phyloP scores from a whole-genome alignment of 768 basidiomycete genomes.

The Collybia sordida region DNA sequence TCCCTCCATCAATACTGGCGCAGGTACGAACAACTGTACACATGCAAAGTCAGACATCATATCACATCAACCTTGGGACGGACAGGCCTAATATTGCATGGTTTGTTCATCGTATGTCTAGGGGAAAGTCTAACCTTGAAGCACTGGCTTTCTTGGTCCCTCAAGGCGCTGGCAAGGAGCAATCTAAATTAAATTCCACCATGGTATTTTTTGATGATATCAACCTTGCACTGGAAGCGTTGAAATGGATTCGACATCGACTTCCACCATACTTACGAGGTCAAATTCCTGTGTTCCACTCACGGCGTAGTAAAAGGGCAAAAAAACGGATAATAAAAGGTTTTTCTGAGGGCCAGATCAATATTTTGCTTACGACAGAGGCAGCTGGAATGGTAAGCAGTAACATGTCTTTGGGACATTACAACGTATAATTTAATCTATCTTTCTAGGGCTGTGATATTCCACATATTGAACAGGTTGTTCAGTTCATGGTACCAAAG shows the following conservation, averaged over 20 bases:
- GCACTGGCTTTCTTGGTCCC: background rate
- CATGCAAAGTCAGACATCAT: constrained; percentile 20
- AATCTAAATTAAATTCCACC: constrained; percentile 12
- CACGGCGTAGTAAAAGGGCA: constrained; percentile 5
- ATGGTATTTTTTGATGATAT: constrained; percentile 20
- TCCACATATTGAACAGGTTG: constrained; percentile 22
- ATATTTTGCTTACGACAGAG: constrained; percentile 24
- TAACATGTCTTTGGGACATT: background rate
- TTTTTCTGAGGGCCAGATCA: constrained; percentile 19
- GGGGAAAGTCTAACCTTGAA: constrained; percentile 17
- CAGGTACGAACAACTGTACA: constrained; percentile 22
- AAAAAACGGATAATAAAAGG: constrained; percentile 14
- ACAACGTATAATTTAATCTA: background rate
- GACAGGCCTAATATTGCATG: constrained; percentile 33
- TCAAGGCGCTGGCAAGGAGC: constrained; percentile 6
- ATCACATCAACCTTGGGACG: constrained; percentile 35
- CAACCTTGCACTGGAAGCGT: constrained; percentile 5
- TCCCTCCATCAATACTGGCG: constrained; percentile 22
- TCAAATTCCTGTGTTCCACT: constrained; percentile 10
- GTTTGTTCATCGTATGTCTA: constrained; percentile 20
- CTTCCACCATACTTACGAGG: background rate
- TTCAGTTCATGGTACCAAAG: constrained; percentile 24
- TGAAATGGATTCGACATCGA: constrained; percentile 3
- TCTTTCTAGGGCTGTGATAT: constrained; percentile 23
- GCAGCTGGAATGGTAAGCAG: constrained; percentile 27